Evolutionary conservation across 2,329 filamentous ascomycete species (phyloP).

Genomic region (Aureobasidium pullulans): DNA sequence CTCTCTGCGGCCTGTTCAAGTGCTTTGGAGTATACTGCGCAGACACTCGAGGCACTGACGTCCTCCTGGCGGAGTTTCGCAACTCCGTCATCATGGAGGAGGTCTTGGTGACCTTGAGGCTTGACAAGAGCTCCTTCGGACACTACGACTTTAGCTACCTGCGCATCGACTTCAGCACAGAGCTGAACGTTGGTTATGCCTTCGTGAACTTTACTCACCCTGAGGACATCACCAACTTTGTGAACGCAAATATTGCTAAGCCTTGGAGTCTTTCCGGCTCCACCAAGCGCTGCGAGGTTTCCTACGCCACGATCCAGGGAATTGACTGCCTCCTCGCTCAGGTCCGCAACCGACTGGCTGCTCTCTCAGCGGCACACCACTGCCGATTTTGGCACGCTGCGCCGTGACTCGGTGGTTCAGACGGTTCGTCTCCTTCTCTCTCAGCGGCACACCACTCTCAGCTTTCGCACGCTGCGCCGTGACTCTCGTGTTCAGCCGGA

Average conservation of each 20-base stretch:
- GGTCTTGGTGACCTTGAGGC: conserved; percentile 31
- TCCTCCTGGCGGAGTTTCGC: conserved; percentile 56
- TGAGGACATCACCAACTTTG: conserved; percentile 58
- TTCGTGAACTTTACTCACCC: conserved; percentile 92
- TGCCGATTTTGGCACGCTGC: too few relatives aligned
- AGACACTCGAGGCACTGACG: conserved; percentile 91
- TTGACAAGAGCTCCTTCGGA: conserved; percentile 71
- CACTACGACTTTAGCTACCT: conserved; percentile 94
- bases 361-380: too few relatives aligned
- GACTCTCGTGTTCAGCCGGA: too few relatives aligned
- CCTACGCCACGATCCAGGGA: conserved; percentile 96
- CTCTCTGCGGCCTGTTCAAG: conserved; percentile 76
- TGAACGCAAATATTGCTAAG: conserved; percentile 15
- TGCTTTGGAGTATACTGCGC: conserved; percentile 88
- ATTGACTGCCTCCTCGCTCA: conserved; percentile 74
- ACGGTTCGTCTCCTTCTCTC: too few relatives aligned
- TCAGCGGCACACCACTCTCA: too few relatives aligned
- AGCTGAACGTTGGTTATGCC: conserved; percentile 77
- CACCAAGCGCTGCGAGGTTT: conserved; percentile 80
- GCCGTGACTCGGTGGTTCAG: too few relatives aligned
- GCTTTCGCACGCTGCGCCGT: too few relatives aligned
- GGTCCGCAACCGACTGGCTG: too few relatives aligned
- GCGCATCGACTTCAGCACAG: conserved; percentile 57
- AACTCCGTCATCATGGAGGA: too few relatives aligned
- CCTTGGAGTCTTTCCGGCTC: conserved; percentile 71